phyloP scores from a whole-genome alignment of 2,329 filamentous ascomycete genomes.

The Teratosphaeriaceae sp. region DNA sequence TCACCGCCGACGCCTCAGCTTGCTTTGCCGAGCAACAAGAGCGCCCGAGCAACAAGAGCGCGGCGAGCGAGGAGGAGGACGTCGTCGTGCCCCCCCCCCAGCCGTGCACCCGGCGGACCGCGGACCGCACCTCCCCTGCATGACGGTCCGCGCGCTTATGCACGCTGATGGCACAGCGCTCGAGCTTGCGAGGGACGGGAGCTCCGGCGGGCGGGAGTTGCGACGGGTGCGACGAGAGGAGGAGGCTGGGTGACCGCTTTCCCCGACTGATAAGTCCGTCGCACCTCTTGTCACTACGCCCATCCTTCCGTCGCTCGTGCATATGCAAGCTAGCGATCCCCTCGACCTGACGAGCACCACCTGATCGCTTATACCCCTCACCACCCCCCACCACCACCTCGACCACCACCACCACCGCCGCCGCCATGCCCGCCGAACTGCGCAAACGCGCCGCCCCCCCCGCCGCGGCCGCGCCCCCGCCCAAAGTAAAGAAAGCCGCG shows the following conservation, averaged over 20 bases:
- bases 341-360: no score
- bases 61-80: no score
- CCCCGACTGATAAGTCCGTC: no score
- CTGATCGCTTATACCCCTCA: no score
- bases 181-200: slow-evolving; percentile 1
- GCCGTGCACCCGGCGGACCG: neutral
- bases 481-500: slow-evolving; percentile 42
- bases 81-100: no score
- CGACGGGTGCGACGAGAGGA: neutral
- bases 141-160: slow-evolving; percentile 1
- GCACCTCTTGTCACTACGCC: no score
- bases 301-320: no score
- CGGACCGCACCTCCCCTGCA: neutral
- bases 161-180: slow-evolving; percentile 1
- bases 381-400: neutral
- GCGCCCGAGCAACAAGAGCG: no score
- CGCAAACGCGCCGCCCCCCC: slow-evolving; percentile 58
- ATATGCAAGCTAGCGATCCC: no score
- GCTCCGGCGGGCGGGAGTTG: neutral
- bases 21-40: no score
- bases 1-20: no score
- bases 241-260: neutral
- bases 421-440: slow-evolving; percentile 43
- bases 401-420: no score
- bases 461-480: slow-evolving; percentile 40